Conservation (phyloP, 805 yeast genomes). For the Dipodascopsis uninucleata region DNA sequence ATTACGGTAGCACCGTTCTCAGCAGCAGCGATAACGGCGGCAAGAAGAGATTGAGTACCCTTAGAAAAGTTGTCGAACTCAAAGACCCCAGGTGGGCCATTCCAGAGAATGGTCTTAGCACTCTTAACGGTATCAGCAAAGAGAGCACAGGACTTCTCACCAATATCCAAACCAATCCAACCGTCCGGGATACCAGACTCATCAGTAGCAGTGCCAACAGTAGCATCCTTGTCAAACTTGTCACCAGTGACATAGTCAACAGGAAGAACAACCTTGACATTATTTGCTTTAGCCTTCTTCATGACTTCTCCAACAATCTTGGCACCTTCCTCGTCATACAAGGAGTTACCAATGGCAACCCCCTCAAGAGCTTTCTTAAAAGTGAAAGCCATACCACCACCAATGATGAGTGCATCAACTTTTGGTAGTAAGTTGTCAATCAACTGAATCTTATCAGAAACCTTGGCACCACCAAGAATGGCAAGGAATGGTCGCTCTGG, state of each 20-base stretch:
- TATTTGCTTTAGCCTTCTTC: slow-evolving; percentile 94
- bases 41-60: slow-evolving; percentile 89
- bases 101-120: slow-evolving; percentile 99
- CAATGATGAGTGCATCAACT: slow-evolving; percentile 89
- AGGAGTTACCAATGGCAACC: slow-evolving; percentile 85
- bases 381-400: slow-evolving; percentile 99
- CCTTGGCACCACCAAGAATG: slow-evolving; percentile 99
- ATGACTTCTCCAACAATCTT: slow-evolving; percentile 88
- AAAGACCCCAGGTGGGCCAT: slow-evolving; percentile 99
- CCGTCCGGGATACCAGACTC: slow-evolving; percentile 90
- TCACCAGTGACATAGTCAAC: slow-evolving; percentile 96
- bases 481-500: slow-evolving; percentile 98
- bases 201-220: slow-evolving; percentile 76
- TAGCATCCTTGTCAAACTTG: slow-evolving; percentile 87
- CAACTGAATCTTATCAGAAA: slow-evolving; percentile 96
- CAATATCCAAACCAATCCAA: slow-evolving; percentile 95
- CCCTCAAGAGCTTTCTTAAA: slow-evolving; percentile 89
- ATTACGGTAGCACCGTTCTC: slow-evolving; percentile 91
- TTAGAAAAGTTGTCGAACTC: slow-evolving; percentile 89
- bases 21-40: slow-evolving; percentile 81
- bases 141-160: slow-evolving; percentile 80
- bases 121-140: slow-evolving; percentile 78
- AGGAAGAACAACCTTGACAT: slow-evolving; percentile 90
- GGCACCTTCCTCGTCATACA: slow-evolving; percentile 92
- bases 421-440: slow-evolving; percentile 91